Evolutionary conservation across 164 flowering plant species (phyloP), one percentile per base, ranked within the genome.

Genomic region (Vitis amurensis): DNA sequence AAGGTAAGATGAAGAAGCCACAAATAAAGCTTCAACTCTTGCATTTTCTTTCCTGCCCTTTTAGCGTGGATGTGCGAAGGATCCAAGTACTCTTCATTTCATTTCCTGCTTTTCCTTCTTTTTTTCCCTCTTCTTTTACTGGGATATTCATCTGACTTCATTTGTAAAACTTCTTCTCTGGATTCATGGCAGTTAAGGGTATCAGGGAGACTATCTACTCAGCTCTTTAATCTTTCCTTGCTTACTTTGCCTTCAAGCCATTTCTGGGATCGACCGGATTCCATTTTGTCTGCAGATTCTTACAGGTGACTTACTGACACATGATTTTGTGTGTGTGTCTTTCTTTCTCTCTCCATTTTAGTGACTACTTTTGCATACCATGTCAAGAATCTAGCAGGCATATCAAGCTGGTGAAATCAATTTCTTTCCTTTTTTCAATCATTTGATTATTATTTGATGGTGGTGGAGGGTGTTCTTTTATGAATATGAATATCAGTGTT

Each of bases 51-150:
- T 12, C 10, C 0, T 16, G 57, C 14, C 53, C 9, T 55, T 75
- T 66, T 64, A 14, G 50, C 50, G 65, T 69, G 63, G 62, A 51
- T 67, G 67, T 47, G 81, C 68, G 78, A 75, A 66, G 66, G 70
- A 74, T 78, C 63, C 73, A 75, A 71, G 76, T 68, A 13, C 51
- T 29, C 72, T 61, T 14, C 55, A 55, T n/a, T 12, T 55, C 27
- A 17, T 61, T 56, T 55, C 14, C 11, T 23, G 48, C 58, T 8
- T 13, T 31, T 58, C 52, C 15, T 30, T 48, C 16, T 14, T 49
- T 16, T 53, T 68, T 47, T 49, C 19, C 49, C 30, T 44, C 44
- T 30, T 61, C 29, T 37, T 30, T 50, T 3, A 11, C 56, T 37
- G 8, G 63, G 15, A 62, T 53, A 62, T n/a, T 68, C 61, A 9